These are phyloP conservation scores for Nephelium lappaceum DNA, from an alignment of 345 rosid genomes.

Conservation along the genomic window DNA sequence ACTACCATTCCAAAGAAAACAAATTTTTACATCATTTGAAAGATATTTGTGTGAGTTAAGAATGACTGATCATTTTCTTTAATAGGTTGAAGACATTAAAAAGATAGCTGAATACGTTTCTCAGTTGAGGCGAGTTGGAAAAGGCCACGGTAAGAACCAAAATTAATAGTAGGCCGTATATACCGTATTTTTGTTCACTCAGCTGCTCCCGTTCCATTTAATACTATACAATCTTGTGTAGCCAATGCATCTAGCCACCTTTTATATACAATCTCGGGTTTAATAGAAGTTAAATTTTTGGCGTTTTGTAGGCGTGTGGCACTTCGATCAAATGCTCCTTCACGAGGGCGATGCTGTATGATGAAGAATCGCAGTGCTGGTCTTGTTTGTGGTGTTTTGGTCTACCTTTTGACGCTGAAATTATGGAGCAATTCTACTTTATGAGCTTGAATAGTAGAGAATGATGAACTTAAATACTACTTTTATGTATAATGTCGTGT, in stretches of 20 bases:
- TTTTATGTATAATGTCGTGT: background rate
- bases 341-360: conserved; percentile 32
- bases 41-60: background rate
- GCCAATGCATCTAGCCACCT: background rate
- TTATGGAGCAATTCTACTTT: background rate
- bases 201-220: background rate
- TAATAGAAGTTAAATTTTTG: background rate
- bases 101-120: conserved; percentile 63
- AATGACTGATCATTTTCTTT: background rate
- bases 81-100: conserved; percentile 70
- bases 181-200: background rate
- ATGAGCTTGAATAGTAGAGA: background rate
- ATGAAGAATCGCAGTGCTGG: conserved; percentile 14
- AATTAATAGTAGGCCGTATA: background rate
- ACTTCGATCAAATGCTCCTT: conserved; percentile 70
- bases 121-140: conserved; percentile 69
- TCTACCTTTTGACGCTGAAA: background rate
- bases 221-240: background rate
- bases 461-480: background rate
- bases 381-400: background rate
- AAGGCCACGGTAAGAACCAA: conserved; percentile 69
- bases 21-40: background rate
- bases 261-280: background rate
- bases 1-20: background rate
- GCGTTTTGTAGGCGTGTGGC: conserved; percentile 59